Conservation (phyloP, 345 rosid species). For the Citrus trifoliata region DNA sequence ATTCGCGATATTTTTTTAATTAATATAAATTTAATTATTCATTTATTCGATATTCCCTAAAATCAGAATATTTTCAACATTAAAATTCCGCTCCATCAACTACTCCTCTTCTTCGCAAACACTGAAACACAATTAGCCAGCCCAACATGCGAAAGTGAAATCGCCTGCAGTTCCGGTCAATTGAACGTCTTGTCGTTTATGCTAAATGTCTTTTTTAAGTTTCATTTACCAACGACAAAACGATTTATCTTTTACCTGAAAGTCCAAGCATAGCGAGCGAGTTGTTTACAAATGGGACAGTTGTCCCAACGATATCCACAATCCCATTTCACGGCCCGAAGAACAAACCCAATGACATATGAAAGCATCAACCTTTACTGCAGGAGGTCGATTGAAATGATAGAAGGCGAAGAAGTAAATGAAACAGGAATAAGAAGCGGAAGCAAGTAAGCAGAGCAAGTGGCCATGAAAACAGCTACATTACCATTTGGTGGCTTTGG, state of each 20-base stretch:
- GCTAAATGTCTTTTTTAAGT: too few relatives aligned
- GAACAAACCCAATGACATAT: neutral
- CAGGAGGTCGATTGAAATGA: neutral
- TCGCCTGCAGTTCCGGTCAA: neutral
- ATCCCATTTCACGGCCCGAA: neutral
- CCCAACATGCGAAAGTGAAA: too few relatives aligned
- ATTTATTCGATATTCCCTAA: too few relatives aligned
- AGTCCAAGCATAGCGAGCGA: too few relatives aligned
- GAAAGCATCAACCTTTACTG: neutral
- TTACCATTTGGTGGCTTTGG: neutral
- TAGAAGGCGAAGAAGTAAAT: neutral
- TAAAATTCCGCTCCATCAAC: too few relatives aligned
- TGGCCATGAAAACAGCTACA: slow-evolving; percentile 8
- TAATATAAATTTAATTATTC: too few relatives aligned
- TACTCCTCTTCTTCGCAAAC: too few relatives aligned
- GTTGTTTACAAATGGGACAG: neutral
- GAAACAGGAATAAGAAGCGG: neutral
- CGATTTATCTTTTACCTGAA: neutral
- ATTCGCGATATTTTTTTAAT: too few relatives aligned
- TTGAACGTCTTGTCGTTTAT: neutral
- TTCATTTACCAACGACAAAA: neutral
- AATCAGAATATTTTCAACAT: too few relatives aligned
- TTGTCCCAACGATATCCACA: slow-evolving; percentile 4
- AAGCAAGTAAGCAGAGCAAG: neutral
- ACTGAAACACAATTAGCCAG: too few relatives aligned